Conservation (phyloP, 805 yeast genomes). For the Schizosaccharomyces osmophilus region DNA sequence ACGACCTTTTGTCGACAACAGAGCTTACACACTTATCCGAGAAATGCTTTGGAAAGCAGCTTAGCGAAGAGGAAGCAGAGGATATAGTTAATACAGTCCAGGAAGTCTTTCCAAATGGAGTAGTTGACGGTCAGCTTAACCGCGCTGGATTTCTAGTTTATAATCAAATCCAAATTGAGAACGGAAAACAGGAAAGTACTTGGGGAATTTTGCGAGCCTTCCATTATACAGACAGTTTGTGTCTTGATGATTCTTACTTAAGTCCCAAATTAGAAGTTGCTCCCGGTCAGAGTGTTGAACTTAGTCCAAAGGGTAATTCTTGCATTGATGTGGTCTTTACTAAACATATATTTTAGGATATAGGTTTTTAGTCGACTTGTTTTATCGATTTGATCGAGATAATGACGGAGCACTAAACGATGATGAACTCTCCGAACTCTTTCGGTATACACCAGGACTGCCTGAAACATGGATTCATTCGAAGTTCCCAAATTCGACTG, state of each 20-base stretch:
- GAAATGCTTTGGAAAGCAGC: conserved; percentile 32
- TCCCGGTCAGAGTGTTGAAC: conserved; percentile 54
- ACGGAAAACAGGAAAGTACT: conserved; percentile 85
- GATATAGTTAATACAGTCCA: neutral
- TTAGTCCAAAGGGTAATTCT: conserved; percentile 32
- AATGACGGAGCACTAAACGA: conserved; percentile 88
- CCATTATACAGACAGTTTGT: conserved; percentile 76
- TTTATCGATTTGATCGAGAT: conserved; percentile 70
- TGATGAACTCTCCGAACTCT: conserved; percentile 39
- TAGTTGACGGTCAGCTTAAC: neutral
- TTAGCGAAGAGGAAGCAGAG: neutral
- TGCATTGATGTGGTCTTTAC: neutral
- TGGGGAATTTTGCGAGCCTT: conserved; percentile 85
- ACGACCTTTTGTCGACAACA: conserved; percentile 46
- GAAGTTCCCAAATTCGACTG: conserved; percentile 69
- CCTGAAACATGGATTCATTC: conserved; percentile 71
- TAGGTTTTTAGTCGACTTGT: conserved; percentile 71
- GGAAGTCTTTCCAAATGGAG: neutral
- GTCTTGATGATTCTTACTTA: conserved; percentile 56
- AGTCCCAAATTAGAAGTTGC: conserved; percentile 60
- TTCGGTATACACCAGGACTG: conserved; percentile 78
- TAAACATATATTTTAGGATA: conserved; percentile 34
- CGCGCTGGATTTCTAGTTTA: conserved; percentile 53
- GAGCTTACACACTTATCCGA: conserved; percentile 48
- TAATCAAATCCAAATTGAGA: conserved; percentile 63